Evolutionary conservation across 495 filamentous ascomycete species (phyloP).

Genomic region (Thermochaetoides thermophila): DNA sequence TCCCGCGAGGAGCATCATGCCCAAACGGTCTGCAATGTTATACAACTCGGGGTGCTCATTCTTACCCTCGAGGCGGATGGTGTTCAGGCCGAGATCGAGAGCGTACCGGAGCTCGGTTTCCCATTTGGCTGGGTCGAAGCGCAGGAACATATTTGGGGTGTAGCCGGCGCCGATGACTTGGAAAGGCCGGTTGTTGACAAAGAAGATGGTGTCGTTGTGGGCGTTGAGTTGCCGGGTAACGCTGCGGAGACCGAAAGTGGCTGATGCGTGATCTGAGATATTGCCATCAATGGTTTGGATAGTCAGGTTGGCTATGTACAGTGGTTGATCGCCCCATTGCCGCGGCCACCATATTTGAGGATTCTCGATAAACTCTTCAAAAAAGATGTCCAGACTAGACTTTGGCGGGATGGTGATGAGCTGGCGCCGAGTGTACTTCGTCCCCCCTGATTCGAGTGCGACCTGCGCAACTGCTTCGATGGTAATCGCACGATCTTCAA

Average conservation of each 20-base stretch:
- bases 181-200: constrained; percentile 41
- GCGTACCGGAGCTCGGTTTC: constrained; percentile 32
- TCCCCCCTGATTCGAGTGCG: constrained; percentile 10
- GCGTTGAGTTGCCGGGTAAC: constrained; percentile 36
- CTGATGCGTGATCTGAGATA: constrained; percentile 29
- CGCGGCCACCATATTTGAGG: constrained; percentile 36
- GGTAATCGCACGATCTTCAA: constrained; percentile 22
- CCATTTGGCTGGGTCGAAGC: constrained; percentile 33
- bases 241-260: constrained; percentile 40
- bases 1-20: constrained; percentile 46
- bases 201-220: constrained; percentile 40
- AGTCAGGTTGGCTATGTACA: constrained; percentile 25
- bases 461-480: constrained; percentile 28
- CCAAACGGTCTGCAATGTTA: constrained; percentile 40
- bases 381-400: constrained; percentile 22
- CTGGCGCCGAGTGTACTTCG: no score
- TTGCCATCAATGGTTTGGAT: constrained; percentile 19
- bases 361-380: constrained; percentile 21
- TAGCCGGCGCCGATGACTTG: constrained; percentile 48
- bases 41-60: constrained; percentile 48
- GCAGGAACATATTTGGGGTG: constrained; percentile 45
- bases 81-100: constrained; percentile 47
- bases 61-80: constrained; percentile 49
- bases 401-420: constrained; percentile 23
- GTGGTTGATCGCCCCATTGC: constrained; percentile 34